Evolutionary conservation across 1,139 yeast genomes (phyloP).

Genomic region (Zygosaccharomyces pseudobailii): DNA sequence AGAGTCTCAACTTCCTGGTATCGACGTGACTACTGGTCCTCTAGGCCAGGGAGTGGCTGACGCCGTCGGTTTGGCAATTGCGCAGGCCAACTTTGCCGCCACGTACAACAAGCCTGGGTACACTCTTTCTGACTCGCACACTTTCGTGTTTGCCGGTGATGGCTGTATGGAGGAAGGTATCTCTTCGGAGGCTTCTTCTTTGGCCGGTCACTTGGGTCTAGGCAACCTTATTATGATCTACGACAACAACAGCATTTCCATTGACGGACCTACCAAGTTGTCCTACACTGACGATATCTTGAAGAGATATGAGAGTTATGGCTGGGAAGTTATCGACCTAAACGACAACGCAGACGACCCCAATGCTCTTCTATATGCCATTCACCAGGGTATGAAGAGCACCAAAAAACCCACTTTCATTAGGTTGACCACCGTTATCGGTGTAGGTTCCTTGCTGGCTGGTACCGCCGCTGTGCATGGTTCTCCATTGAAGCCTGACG

Average conservation of each 20-base stretch:
- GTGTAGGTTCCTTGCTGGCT: slow-evolving; percentile 80
- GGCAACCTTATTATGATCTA: slow-evolving; percentile 93
- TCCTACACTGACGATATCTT: slow-evolving; percentile 95
- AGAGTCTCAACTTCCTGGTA: slow-evolving; percentile 76
- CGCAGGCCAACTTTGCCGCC: slow-evolving; percentile 89
- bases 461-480: slow-evolving; percentile 98
- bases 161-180: slow-evolving; percentile 99
- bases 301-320: slow-evolving; percentile 84
- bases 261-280: slow-evolving; percentile 87
- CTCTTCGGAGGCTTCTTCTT: slow-evolving; percentile 86
- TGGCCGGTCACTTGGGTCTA: slow-evolving; percentile 95
- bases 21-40: slow-evolving; percentile 98
- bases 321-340: slow-evolving; percentile 86
- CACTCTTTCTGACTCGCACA: slow-evolving; percentile 66
- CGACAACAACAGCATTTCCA: slow-evolving; percentile 96
- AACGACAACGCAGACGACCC: slow-evolving; percentile 79
- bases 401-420: slow-evolving; percentile 84
- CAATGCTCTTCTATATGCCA: slow-evolving; percentile 66
- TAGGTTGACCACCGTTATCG: slow-evolving; percentile 86
- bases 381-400: slow-evolving; percentile 62
- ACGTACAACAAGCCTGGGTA: slow-evolving; percentile 86
- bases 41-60: slow-evolving; percentile 97
- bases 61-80: slow-evolving; percentile 96
- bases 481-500: slow-evolving; percentile 93
- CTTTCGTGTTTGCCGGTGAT: slow-evolving; percentile 86